Conservation (phyloP, 2,329 filamentous ascomycete genomes). For the Fusarium vanettenii region DNA sequence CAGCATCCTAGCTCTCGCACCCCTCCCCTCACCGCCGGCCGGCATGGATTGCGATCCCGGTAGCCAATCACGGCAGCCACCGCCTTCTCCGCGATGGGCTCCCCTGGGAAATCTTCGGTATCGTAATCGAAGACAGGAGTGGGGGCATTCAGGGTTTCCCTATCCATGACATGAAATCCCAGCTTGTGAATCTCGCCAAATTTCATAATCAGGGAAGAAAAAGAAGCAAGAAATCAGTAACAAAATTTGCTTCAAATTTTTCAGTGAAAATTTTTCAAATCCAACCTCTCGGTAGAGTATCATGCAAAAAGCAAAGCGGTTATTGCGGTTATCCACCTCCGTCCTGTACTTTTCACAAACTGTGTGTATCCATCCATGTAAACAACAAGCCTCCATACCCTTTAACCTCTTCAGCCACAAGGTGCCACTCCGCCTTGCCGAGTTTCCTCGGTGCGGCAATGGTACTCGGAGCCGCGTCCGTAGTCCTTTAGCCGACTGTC, state of each 20-base stretch:
- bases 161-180: not conserved
- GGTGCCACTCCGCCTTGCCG: not conserved
- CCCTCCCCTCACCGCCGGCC: constrained; percentile 26
- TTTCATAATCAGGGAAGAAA: constrained; percentile 24
- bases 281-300: not conserved
- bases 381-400: not conserved
- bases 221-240: constrained; percentile 17
- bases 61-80: constrained; percentile 30
- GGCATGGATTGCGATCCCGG: constrained; percentile 31
- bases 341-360: not conserved
- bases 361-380: not conserved
- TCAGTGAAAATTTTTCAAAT: constrained; percentile 5
- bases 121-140: not conserved
- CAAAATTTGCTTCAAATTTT: not conserved
- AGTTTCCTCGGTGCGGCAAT: not conserved
- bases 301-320: not conserved
- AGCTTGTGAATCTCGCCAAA: constrained; percentile 26
- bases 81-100: constrained; percentile 30
- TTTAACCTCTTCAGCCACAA: not conserved
- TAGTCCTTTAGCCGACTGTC: constrained; percentile 8
- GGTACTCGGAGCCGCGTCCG: constrained; percentile 27
- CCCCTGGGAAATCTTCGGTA: not conserved
- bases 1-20: not conserved
- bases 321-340: constrained; percentile 9
- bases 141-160: not conserved